These are phyloP conservation scores for Lagerstroemia speciosa DNA, from an alignment of 345 rosid species.

Conservation along the genomic window DNA sequence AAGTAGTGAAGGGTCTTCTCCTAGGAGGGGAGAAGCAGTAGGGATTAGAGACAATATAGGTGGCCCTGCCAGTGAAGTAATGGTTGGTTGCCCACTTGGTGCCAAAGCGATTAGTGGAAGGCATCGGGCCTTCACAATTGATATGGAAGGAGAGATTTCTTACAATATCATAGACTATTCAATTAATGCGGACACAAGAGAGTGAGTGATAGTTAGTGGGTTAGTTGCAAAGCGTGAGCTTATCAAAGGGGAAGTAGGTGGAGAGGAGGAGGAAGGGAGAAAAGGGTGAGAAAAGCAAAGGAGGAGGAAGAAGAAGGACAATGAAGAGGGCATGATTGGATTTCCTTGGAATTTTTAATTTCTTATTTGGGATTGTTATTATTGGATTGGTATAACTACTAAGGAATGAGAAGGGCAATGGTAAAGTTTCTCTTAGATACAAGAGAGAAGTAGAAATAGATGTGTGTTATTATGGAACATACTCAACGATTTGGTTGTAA, in stretches of 20 bases:
- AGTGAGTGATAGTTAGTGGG: constrained; percentile 13
- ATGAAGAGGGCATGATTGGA: constrained; percentile 10
- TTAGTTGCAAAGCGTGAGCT: constrained; percentile 26
- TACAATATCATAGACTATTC: constrained; percentile 16
- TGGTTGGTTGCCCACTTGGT: constrained; percentile 69
- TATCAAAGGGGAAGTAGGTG: constrained; percentile 6
- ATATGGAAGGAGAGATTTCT: constrained; percentile 45
- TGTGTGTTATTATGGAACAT: no score
- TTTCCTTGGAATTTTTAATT: constrained; percentile 32
- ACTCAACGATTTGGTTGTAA: no score
- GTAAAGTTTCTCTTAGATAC: no score
- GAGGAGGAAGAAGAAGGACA: constrained; percentile 11
- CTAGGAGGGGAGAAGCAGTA: constrained; percentile 59
- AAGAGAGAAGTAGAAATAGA: no score
- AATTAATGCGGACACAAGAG: constrained; percentile 29
- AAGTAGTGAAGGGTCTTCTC: constrained; percentile 88
- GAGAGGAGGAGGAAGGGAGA: constrained; percentile 21
- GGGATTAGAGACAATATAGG: constrained; percentile 82
- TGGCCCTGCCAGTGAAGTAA: constrained; percentile 63
- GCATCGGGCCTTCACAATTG: constrained; percentile 66
- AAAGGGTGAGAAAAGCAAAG: neutral
- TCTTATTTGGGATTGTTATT: neutral
- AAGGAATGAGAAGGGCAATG: neutral
- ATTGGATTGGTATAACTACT: no score
- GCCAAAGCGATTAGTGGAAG: constrained; percentile 53